Evolutionary conservation across 768 basidiomycete species (phyloP).

Genomic region (Boletus insuetus): DNA sequence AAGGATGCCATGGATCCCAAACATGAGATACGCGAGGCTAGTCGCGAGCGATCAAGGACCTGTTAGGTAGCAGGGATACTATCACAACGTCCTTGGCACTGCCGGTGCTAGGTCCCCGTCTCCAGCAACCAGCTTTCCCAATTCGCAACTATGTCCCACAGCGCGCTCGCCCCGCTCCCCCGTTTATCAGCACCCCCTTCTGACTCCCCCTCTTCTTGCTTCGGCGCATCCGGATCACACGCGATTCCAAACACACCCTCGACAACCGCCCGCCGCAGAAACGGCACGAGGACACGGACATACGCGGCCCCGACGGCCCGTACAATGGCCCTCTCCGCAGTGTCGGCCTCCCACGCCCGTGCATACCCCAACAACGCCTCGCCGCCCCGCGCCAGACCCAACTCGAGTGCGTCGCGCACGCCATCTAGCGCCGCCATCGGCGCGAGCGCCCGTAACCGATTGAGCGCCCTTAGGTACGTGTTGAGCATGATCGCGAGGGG

Average conservation of each 20-base stretch:
- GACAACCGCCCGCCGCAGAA: constrained; percentile 62
- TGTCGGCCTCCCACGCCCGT: constrained; percentile 36
- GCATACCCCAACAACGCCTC: constrained; percentile 47
- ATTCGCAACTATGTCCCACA: constrained; percentile 13
- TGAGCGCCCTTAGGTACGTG: constrained; percentile 67
- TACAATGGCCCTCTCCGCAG: constrained; percentile 35
- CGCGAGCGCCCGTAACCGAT: constrained; percentile 77
- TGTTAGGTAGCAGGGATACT: not conserved
- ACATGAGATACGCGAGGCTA: not conserved
- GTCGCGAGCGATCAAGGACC: not conserved
- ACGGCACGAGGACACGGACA: constrained; percentile 63
- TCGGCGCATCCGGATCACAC: constrained; percentile 14
- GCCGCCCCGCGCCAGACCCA: constrained; percentile 45
- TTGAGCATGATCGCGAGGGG: constrained; percentile 76
- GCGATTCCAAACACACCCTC: constrained; percentile 68
- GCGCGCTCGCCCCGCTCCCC: not conserved
- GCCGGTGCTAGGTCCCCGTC: not conserved
- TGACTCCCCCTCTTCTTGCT: not conserved
- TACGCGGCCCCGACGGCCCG: constrained; percentile 57
- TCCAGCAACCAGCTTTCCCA: constrained; percentile 33
- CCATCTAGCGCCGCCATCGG: constrained; percentile 56
- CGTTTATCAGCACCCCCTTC: not conserved
- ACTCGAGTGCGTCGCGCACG: constrained; percentile 51
- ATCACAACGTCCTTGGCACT: not conserved
- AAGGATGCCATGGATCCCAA: not conserved